These are phyloP conservation scores for Bacidia rubella DNA, from an alignment of 495 filamentous ascomycete genomes.

Conservation along the genomic window DNA sequence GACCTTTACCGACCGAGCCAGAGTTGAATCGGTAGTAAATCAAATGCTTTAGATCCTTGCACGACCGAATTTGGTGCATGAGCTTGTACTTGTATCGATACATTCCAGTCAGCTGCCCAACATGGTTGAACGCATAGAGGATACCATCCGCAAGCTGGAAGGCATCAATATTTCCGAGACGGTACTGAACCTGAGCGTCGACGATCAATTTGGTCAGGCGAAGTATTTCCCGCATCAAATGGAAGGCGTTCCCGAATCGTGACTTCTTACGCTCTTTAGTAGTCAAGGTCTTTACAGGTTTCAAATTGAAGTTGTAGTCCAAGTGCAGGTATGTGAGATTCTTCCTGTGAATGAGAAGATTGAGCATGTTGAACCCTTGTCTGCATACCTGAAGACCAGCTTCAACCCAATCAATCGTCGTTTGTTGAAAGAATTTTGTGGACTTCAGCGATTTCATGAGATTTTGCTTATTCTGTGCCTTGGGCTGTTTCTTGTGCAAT, in stretches of 20 bases:
- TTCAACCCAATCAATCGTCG: conserved; percentile 98
- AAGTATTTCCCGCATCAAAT: conserved; percentile 98
- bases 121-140: conserved; percentile 97
- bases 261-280: conserved; percentile 99
- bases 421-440: conserved; percentile 99
- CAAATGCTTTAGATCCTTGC: conserved; percentile 97
- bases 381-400: conserved; percentile 96
- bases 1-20: conserved; percentile 92
- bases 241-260: conserved; percentile 97
- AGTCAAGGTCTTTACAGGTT: conserved; percentile 96
- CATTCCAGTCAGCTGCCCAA: conserved; percentile 98
- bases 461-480: conserved; percentile 90
- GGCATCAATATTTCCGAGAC: conserved; percentile 94
- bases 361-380: conserved; percentile 99
- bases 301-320: conserved; percentile 99
- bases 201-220: conserved; percentile 96
- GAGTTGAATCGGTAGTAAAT: conserved; percentile 99
- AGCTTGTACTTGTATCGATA: conserved; percentile 99
- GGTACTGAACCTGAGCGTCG: conserved; percentile 96
- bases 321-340: conserved; percentile 97
- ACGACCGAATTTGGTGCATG: conserved; percentile 99
- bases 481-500: conserved; percentile 84
- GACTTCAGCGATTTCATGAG: conserved; percentile 77
- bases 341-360: conserved; percentile 94
- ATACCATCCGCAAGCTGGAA: conserved; percentile 99